Evolutionary conservation across 768 basidiomycete species (phyloP).

Genomic region (Piloderma croceum): DNA sequence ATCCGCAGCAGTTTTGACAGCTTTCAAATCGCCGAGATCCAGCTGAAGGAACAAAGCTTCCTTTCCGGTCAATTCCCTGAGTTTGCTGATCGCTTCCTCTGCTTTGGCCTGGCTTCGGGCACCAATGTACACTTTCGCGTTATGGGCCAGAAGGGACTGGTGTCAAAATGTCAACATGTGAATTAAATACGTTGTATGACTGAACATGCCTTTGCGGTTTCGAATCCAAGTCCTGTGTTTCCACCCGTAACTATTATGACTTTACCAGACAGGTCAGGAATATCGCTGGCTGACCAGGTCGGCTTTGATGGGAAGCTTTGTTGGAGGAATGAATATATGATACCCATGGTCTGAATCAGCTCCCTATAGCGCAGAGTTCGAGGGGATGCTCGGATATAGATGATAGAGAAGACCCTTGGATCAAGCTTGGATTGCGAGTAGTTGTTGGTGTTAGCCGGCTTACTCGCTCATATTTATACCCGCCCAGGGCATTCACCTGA

Average conservation of each 20-base stretch:
- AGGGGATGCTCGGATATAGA: too few species aligned
- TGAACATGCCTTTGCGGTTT: conserved; percentile 32
- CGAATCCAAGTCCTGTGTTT: conserved; percentile 36
- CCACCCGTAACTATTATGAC: conserved; percentile 33
- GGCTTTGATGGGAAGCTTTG: too few species aligned
- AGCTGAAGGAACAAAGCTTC: conserved; percentile 22
- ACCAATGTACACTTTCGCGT: conserved; percentile 46
- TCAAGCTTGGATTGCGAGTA: too few species aligned
- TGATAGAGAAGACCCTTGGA: too few species aligned
- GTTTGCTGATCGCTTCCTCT: conserved; percentile 29
- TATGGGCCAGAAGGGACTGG: conserved; percentile 34
- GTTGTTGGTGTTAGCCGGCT: too few species aligned
- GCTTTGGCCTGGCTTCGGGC: conserved; percentile 27
- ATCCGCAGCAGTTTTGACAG: conserved; percentile 22
- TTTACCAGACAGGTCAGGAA: conserved; percentile 48
- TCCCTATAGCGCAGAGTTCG: too few species aligned
- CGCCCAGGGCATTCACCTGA: too few species aligned
- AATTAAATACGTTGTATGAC: background rate
- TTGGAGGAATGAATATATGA: too few species aligned
- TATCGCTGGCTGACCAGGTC: too few species aligned
- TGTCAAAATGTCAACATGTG: background rate
- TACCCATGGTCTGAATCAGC: too few species aligned
- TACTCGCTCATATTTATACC: too few species aligned
- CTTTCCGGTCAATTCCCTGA: conserved; percentile 37
- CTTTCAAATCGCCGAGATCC: conserved; percentile 24